Evolutionary conservation across 495 filamentous ascomycete species (phyloP).

Genomic region (Pseudotulostoma volvatum): DNA sequence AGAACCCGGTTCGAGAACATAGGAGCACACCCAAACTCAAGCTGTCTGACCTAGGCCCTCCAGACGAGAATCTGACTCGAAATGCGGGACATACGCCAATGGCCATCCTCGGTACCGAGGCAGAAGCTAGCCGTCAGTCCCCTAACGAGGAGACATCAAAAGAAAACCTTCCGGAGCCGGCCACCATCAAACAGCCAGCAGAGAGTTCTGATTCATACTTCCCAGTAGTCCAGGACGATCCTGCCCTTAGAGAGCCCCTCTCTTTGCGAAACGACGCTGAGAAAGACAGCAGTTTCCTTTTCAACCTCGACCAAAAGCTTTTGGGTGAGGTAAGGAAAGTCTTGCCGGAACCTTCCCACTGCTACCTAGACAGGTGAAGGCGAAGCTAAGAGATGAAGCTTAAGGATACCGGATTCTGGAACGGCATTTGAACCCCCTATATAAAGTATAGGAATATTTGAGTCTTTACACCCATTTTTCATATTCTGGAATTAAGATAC

Average conservation of each 20-base stretch:
- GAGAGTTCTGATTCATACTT: constrained; percentile 30
- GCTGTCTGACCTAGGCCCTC: constrained; percentile 25
- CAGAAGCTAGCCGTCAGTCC: constrained; percentile 14
- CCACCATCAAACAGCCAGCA: constrained; percentile 19
- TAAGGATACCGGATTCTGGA: no score
- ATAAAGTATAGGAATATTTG: no score
- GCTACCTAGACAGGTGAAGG: no score
- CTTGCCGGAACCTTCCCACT: constrained; percentile 8
- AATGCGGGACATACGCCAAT: constrained; percentile 34
- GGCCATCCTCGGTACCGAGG: constrained; percentile 24
- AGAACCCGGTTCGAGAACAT: constrained; percentile 10
- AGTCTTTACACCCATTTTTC: no score
- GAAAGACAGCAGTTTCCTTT: constrained; percentile 25
- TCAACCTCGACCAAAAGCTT: constrained; percentile 28
- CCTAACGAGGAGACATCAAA: constrained; percentile 7
- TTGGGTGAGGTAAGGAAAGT: constrained; percentile 22
- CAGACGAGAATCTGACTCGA: constrained; percentile 22
- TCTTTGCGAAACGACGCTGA: constrained; percentile 28
- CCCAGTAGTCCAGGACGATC: constrained; percentile 23
- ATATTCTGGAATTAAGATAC: no score
- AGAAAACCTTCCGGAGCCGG: constrained; percentile 20
- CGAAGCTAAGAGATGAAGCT: no score
- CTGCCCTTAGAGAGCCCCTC: constrained; percentile 28
- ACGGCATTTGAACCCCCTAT: no score
- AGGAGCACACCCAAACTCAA: constrained; percentile 24